Evolutionary conservation across 2,329 filamentous ascomycete species (phyloP), one percentile per base, ranked within the genome.

Genomic region (Elsinoe necatrix): DNA sequence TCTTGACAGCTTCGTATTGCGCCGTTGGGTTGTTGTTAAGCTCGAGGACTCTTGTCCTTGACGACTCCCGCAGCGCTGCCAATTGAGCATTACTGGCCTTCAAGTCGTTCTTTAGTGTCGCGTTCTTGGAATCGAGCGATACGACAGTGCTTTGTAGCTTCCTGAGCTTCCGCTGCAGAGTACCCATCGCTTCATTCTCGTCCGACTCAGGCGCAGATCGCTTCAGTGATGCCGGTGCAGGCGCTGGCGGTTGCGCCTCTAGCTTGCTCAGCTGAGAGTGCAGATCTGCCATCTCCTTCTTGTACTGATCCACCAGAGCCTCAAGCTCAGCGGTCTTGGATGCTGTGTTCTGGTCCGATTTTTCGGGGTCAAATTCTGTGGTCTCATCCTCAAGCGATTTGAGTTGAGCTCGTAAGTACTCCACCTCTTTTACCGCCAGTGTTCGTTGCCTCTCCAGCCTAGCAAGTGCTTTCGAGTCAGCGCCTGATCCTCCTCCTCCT

Each of bases 11-110:
- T 72, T 95, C 89, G 59, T 82, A 82, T 65, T 93, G 83, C 0
- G 90, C 83, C 0, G 93, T 97, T 0, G 93, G 93, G 69, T 98
- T 98, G n/a, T 86, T 85, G 58, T 89, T 86, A 12, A 97, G 77
- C 56, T 93, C 86, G 23, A 98, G 80, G 48, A 97, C 79, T 34
- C 93, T 87, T 2, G 86, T 95, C 61, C 87, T 84, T 27, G 83
- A 86, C 16, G 85, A 82, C 51, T 85, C 78, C 63, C 83, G 79
- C 35, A 85, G 73, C 4, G 79, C 76, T 47, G 80, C 79, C 21
- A 97, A 81, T 67, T 95, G 90, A 29, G 86, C 82, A 58, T 82
- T 78, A 57, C 80, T 77, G 9, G 90, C 85, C 39, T 84, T 79
- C 47, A 93, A 78, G 65, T 95, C 89, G 60, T 84, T 85, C 65